Evolutionary conservation across 1,284 basidiomycete species (phyloP), one percentile per base, ranked within the genome.

Genomic region (Ganoderma meredithae): DNA sequence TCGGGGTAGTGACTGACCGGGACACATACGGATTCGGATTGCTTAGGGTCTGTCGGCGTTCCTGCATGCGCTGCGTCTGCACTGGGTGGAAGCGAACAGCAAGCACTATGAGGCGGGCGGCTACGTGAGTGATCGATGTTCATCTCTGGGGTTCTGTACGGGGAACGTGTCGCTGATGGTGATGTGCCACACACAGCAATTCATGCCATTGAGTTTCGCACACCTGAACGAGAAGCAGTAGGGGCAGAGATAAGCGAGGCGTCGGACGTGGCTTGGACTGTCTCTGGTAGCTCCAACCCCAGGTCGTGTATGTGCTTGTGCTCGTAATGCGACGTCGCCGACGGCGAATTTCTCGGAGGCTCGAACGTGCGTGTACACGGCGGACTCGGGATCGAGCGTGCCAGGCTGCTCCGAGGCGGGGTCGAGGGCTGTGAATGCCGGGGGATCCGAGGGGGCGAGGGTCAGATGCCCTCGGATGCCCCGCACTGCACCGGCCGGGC

Each of bases 11-110:
- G 62, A 64, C 74, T 73, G 70, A 76, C 72, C 67, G 58, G 55
- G 4, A 66, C 67, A 67, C 22, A 75, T 9, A 36, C 36, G 36
- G 36, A 36, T 36, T 36, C 6, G 7, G 6, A 36, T 36, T 36
- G 9, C 9, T 49, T 74, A 95, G 93, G 96, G 96, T 72, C 84
- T 98, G 62, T 96, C 94, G 71, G 96, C 96, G 53, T 98, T 99
- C 84, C 81, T 99, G 76, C 97, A 99, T 80, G 97, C 97, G 9
- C 87, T 99, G 71, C 93, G 98, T 81, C 86, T 99, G 74, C 97
- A 98, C 81, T 99, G 97, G 96, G 97, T 98, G 72, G 97, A 99
- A 81, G 94, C 92, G 62, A 97, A 97, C 83, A 96, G 95, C 83
- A 99, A 99, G 86, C 95, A 97, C 80, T 98, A 95, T 81, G 90